phyloP scores from a whole-genome alignment of 176 grass and related monocot species.

The Oryza australiensis region DNA sequence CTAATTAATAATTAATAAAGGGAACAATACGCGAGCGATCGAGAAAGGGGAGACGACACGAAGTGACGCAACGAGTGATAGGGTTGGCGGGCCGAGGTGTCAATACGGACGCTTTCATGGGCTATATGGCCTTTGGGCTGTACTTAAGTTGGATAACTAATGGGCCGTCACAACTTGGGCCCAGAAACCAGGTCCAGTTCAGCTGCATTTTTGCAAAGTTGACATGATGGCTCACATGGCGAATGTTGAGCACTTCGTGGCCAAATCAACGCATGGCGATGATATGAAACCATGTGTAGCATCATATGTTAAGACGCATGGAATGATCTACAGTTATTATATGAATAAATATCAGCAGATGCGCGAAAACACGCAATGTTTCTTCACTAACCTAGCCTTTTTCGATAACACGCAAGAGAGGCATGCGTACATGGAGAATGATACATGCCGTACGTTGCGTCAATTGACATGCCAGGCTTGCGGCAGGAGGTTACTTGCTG shows the following conservation, averaged over 20 bases:
- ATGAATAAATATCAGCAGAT: background rate
- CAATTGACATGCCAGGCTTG: background rate
- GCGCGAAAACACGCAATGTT: background rate
- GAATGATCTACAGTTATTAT: background rate
- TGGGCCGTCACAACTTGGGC: too few relatives aligned
- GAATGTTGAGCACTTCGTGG: background rate
- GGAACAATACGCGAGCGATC: slow-evolving; percentile 9
- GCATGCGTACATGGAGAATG: background rate
- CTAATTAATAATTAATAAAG: too few relatives aligned
- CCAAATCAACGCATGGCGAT: background rate
- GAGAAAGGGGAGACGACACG: background rate
- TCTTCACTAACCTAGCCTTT: background rate
- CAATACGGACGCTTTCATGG: background rate
- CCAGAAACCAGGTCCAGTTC: background rate
- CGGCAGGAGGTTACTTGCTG: too few relatives aligned
- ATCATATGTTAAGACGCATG: background rate
- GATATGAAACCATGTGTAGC: background rate
- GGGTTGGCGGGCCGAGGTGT: background rate
- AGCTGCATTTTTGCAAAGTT: background rate
- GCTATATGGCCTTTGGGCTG: background rate
- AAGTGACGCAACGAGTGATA: slow-evolving; percentile 21
- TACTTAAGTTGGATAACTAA: background rate
- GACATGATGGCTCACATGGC: too few relatives aligned
- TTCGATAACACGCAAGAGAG: background rate
- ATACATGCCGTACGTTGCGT: background rate